Base-by-base conservation (phyloP, 805 yeast species). In the Debaryomyces hansenii region DNA sequence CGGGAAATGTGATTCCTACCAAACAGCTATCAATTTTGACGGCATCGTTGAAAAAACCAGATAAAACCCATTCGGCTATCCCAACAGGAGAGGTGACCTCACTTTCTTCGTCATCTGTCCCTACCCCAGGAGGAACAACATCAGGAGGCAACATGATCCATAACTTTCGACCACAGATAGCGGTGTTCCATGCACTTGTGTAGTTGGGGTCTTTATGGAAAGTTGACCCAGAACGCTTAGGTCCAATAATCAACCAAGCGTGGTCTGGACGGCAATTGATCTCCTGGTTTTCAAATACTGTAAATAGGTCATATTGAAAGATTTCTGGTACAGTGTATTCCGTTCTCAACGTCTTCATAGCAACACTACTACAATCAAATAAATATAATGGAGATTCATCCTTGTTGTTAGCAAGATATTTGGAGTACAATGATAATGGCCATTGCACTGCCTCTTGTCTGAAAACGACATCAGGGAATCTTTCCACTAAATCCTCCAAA, bases 21-120 rank as follows among this genome's bases (percentile, higher is more conserved):
- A 74, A 59, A 54, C 88, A 84, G 45, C 77, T 75, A 12, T 80
- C 78, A 38, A 85, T 59, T 48, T 74, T 77, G 15, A 80, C 66
- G 4, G 84, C 74, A 59, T 85, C 94, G 51, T 84, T 80, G 71
- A 82, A 89, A 55, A 86, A 90, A 0, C 96, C 96, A 12, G 86
- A 75, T 8, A 86, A 62, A 1, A 89, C 85, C 96, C 96, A 90
- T 63, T 90, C 97, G 1, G 96, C 95, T 16, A 90, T 75, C 0
- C 96, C 94, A n/a, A 87, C 81, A 0, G 97, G 97, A 1, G 92
- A 78, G 0, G 96, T 90, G 16, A 90, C 97, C 62, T 90, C 96
- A 56, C 90, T 83, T 62, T 89, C 96, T 34, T 80, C 85, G 3
- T 69, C 78, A 58, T 84, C 87, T 0, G 90, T 84, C 37, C 81